Conservation (phyloP, 805 yeast genomes). For the Candida yuanshanica region DNA sequence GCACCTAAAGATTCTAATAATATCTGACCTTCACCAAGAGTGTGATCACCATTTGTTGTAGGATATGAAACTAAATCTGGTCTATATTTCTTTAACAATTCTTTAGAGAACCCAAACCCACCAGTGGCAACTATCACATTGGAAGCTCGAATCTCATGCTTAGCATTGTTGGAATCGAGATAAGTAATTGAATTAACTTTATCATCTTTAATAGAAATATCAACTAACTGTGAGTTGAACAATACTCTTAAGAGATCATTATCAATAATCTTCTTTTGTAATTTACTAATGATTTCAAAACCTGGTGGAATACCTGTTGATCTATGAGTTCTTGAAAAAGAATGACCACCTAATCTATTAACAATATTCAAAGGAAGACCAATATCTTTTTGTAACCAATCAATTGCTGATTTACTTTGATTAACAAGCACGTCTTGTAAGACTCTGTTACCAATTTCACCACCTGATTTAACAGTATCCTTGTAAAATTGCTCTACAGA, state of each 20-base stretch:
- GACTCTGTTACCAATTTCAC: constrained; percentile 53
- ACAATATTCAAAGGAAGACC: constrained; percentile 60
- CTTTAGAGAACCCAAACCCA: constrained; percentile 42
- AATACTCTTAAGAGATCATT: constrained; percentile 30
- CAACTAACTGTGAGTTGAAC: constrained; percentile 34
- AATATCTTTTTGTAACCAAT: constrained; percentile 65
- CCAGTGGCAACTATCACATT: constrained; percentile 52
- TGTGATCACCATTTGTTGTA: constrained; percentile 50
- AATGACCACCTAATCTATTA: constrained; percentile 79
- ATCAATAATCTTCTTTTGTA: constrained; percentile 33
- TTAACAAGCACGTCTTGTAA: constrained; percentile 55
- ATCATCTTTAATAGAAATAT: constrained; percentile 25
- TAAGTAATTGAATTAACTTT: constrained; percentile 40
- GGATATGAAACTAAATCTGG: constrained; percentile 44
- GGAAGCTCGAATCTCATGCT: constrained; percentile 21
- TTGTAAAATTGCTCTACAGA: constrained; percentile 51
- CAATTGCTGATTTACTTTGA: constrained; percentile 61
- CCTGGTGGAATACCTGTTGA: constrained; percentile 62
- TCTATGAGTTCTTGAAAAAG: constrained; percentile 75
- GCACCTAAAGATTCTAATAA: constrained; percentile 44
- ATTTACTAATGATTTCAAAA: constrained; percentile 45
- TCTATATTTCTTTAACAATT: constrained; percentile 35
- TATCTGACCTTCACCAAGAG: constrained; percentile 55
- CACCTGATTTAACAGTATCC: constrained; percentile 60
- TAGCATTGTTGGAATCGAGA: constrained; percentile 24